Evolutionary conservation across 768 basidiomycete species (phyloP), one percentile per base, ranked within the genome.

Genomic region (Artomyces pyxidatus): DNA sequence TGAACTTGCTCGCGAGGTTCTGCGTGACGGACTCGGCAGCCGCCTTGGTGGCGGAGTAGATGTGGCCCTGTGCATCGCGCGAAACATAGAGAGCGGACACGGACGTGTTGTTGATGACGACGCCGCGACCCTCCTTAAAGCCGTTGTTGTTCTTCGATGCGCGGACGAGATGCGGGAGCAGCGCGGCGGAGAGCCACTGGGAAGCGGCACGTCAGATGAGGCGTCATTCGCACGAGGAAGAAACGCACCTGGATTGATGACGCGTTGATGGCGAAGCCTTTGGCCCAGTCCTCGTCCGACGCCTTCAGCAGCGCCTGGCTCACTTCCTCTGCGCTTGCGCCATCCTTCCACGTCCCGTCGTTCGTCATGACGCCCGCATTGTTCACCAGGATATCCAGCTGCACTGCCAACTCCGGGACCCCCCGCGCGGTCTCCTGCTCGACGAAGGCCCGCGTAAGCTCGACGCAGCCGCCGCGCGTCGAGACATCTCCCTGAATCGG

Each of bases 1-100:
- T 54, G 43, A 57, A 42, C 52, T 54, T 57, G 41, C 42, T 40
- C 21, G 56, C 56, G 26, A 57, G 53, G 42, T 53, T 57, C 30
- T 44, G 50, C 42, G 52, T 54, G 30, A 57, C 5, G 26, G 45
- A 51, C 23, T 54, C 49, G n/a, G 53, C 56, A 1, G 53, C 56
- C 17, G 52, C 56, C 45, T 54, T 57, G 39, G 49, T 39, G 9
- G 53, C 49, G 6, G 50, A 42, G 47, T 57, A 57, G 23, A 54
- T 26, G 39, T 54, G 53, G 23, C 39, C 50, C 42, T 48, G 21
- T 0, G 48, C 49, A 16, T 32, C 45, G 37, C 26, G 47, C 26
- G 42, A 39, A 44, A 54, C 32, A 22, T 51, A 50, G 37, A 57
- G 47, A 17, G 52, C 56, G 25, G 53, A 51, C 11, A 57, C 52